Percentiles rank a stretch among this genome's conserved stretches.
Conservation (phyloP, 257 asterid species). For the Solanum bulbocastanum region DNA sequence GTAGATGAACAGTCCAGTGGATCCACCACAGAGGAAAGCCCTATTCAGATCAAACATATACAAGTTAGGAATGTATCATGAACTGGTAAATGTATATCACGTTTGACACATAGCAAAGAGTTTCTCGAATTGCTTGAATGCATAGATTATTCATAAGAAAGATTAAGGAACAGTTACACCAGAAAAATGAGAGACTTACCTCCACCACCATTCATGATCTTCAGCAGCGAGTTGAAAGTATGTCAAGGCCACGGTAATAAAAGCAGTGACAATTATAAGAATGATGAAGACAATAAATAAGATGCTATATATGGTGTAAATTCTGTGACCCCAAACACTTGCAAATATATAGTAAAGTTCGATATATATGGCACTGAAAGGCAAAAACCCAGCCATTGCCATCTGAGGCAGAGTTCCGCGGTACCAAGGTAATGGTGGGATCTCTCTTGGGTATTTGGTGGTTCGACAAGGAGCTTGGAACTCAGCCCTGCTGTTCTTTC, state of each 20-base stretch:
- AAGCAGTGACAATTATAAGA: constrained; percentile 19
- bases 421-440: constrained; percentile 27
- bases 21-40: constrained; percentile 26
- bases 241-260: constrained; percentile 20
- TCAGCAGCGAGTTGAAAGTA: constrained; percentile 25
- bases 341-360: constrained; percentile 26
- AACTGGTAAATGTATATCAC: not conserved
- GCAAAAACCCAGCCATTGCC: constrained; percentile 33
- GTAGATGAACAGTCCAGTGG: constrained; percentile 20
- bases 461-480: constrained; percentile 30
- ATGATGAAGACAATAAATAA: constrained; percentile 18
- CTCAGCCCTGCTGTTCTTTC: constrained; percentile 20
- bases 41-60: not conserved
- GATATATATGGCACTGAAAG: constrained; percentile 26
- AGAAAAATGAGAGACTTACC: not conserved
- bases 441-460: constrained; percentile 27
- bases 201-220: constrained; percentile 33
- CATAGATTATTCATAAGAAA: not conserved
- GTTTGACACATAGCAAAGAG: not conserved
- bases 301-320: constrained; percentile 19
- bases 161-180: not conserved
- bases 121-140: not conserved
- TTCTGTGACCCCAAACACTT: constrained; percentile 30
- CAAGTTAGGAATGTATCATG: not conserved
- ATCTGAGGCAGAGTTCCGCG: constrained; percentile 21